A percentile compares a stretch with the other conserved stretches of the same genome.
Conservation (phyloP, 768 basidiomycete species). For the Pholiota molesta region DNA sequence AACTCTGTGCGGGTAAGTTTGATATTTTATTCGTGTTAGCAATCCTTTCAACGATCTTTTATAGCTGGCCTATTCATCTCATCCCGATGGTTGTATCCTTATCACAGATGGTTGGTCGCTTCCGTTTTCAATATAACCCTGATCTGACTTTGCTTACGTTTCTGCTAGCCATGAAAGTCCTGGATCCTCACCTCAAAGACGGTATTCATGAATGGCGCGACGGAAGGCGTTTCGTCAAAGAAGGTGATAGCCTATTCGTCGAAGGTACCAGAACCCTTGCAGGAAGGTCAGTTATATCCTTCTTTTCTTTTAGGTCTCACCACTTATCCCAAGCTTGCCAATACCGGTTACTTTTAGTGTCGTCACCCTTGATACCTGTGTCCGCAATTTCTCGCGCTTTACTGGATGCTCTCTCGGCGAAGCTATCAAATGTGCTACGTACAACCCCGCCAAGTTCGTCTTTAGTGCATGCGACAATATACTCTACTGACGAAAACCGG, state of each 20-base stretch:
- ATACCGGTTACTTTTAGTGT: conserved; percentile 46
- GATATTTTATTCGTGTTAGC: not conserved
- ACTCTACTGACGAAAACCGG: not conserved
- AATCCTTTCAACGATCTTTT: conserved; percentile 6
- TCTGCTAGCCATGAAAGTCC: conserved; percentile 73
- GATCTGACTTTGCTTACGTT: not conserved
- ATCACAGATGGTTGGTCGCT: conserved; percentile 78
- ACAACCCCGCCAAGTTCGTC: conserved; percentile 77
- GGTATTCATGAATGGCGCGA: conserved; percentile 90
- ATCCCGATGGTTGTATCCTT: conserved; percentile 84
- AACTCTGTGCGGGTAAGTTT: conserved; percentile 79
- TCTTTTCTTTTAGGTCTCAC: not conserved
- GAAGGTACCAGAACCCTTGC: conserved; percentile 89
- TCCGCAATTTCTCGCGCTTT: conserved; percentile 83
- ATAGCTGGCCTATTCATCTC: conserved; percentile 81
- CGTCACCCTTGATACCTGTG: conserved; percentile 81
- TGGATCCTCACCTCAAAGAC: conserved; percentile 84
- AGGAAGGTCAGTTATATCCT: conserved; percentile 60
- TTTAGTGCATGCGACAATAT: not conserved
- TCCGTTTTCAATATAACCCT: not conserved
- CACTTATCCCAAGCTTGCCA: not conserved
- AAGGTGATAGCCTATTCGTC: conserved; percentile 78
- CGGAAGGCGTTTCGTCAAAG: conserved; percentile 77
- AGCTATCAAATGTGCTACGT: conserved; percentile 85
- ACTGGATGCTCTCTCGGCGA: conserved; percentile 83